These are phyloP conservation scores for Hypoxylon sp. DNA, from an alignment of 2,329 filamentous ascomycete genomes.

Conservation along the genomic window DNA sequence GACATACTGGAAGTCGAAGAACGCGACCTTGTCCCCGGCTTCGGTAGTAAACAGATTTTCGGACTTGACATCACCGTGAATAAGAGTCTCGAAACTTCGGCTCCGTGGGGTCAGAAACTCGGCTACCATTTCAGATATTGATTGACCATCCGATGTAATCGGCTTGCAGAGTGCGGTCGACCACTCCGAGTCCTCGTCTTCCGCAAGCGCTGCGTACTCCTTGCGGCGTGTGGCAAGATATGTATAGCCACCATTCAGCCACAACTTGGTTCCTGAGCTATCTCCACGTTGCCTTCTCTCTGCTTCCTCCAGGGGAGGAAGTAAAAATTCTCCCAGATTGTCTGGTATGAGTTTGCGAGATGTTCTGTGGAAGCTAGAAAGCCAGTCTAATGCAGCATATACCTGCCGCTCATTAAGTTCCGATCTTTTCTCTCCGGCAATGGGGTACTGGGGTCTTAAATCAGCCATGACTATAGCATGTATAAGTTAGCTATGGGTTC, in stretches of 20 bases:
- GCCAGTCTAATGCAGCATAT: constrained; percentile 65
- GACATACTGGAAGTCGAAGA: constrained; percentile 76
- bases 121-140: constrained; percentile 63
- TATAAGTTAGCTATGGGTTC: no score
- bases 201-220: constrained; percentile 61
- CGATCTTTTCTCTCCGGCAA: constrained; percentile 63
- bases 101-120: constrained; percentile 57
- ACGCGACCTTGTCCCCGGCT: constrained; percentile 61
- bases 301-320: constrained; percentile 65
- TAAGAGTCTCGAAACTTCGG: constrained; percentile 59
- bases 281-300: constrained; percentile 32
- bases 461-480: constrained; percentile 59
- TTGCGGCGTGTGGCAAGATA: constrained; percentile 69
- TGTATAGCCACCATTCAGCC: constrained; percentile 74
- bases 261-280: constrained; percentile 50
- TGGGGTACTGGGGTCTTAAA: constrained; percentile 60
- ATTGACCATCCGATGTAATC: constrained; percentile 38
- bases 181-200: constrained; percentile 64
- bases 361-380: constrained; percentile 67
- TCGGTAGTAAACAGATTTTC: constrained; percentile 70
- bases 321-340: constrained; percentile 50
- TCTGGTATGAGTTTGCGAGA: constrained; percentile 55
- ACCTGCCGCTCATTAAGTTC: constrained; percentile 59
- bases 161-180: constrained; percentile 56
- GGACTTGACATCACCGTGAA: constrained; percentile 75